Base-by-base conservation (phyloP, 2,329 filamentous ascomycete species). In the Clonostachys byssicola region DNA sequence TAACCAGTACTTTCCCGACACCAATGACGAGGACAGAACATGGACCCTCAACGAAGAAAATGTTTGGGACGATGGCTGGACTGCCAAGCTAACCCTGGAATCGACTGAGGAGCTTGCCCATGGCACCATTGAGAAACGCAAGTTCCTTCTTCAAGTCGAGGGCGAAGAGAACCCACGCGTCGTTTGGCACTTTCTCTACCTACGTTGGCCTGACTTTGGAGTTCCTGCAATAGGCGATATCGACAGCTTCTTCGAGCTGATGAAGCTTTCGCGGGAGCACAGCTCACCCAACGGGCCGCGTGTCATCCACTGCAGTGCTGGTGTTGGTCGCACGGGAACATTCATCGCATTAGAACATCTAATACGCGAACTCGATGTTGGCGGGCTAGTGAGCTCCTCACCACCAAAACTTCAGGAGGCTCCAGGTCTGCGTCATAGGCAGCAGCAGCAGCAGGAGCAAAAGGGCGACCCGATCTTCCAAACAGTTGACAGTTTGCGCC, bases 321-420 rank as follows among this genome's bases (percentile, higher is more conserved):
- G 94, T 38, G 92, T 99, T 13, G 94, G 94, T 12, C 83, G 94
- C 47, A 95, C 89, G 8, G 94, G 94, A 34, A 97, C 94, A 0
- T 99, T 97, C 62, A 96, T 99, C 58, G 88, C 90, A 2, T 78
- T 99, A n/a, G 94, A 97, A 66, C 90, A 95, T 65, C 80, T 99
- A 23, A 77, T 95, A 52, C 79, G 85, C 35, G 90, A 96, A 65
- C 76, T 97, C 10, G 83, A 89, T 23, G 78, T 83, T 6, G 92
- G 91, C 44, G 77, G 83, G 18, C 68, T 95, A 44, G 23, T 30
- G 23, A 30, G 23, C 23, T 70, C 68, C 49, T 68, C 74, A 46
- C 56, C 58, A 13, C 45, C 52, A 38, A 18, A 39, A n/a, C 36
- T 18, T 10, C 12, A 43, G 34, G 20, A 39, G 7, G 36, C 36